Evolutionary conservation across 495 filamentous ascomycete species (phyloP), one percentile per base, ranked within the genome.

Genomic region (Aspergillus sclerotioniger): DNA sequence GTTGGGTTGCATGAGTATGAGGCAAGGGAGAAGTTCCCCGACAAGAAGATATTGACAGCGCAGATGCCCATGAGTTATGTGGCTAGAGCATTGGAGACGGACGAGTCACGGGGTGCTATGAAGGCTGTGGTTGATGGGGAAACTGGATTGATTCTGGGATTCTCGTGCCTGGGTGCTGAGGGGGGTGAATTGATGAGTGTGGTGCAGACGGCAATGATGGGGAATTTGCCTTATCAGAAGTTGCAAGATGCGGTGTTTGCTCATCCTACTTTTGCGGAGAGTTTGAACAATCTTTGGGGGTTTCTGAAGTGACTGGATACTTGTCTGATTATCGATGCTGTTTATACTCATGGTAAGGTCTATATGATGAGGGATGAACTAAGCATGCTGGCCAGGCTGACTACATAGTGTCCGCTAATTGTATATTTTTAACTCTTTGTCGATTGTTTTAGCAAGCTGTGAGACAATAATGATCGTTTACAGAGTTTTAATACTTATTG

Each of bases 181-280:
- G 80, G 77, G 9, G 80, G 80, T n/a, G 80, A 82, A 68, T 51
- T 83, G 45, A 81, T 81, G 80, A 70, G 67, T 51, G 65, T 79
- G 21, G 73, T 83, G 53, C 72, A 83, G 67, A 73, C 74, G 56
- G 78, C 79, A 5, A 80, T 82, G 72, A 64, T 79, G 61, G 80
- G 77, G 1, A 63, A 67, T 15, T 21, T 81, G 50, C 57, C 61
- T 39, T 81, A 71, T 59, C 51, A 68, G 62, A 63, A 61, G 53
- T 61, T 83, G 59, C 63, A 67, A 57, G 66, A 78, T 56, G 73
- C 71, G 12, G 66, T 81, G 2, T 79, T 74, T 67, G 77, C 76
- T 5, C 80, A 83, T 73, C 78, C 80, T 13, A 72, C 67, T 39
- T 64, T 78, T 61, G 73, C 73, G 12, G 79, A 81, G 68, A 75